Evolutionary conservation across 345 rosid genomes (phyloP), one percentile per base, ranked within the genome.

Genomic region (Camelina sativa): DNA sequence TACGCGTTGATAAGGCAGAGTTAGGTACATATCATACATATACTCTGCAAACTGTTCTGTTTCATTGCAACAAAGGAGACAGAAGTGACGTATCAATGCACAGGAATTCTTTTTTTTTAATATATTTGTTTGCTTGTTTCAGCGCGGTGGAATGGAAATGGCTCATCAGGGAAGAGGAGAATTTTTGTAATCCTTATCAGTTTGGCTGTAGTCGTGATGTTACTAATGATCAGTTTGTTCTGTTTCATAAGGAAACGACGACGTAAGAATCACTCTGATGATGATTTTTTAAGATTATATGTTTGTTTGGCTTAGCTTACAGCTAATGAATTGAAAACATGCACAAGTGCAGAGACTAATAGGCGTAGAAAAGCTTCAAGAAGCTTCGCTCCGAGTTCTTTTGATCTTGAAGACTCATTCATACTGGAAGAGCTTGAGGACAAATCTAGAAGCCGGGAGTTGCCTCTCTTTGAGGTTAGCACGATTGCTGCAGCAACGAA

Each of bases 381-480:
- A 34, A 44, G 48, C 25, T 71, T 84, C 13, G 35, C 65, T 0
- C 17, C 69, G 16, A 72, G 73, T 56, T 73, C 84, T 67, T 11
- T 71, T 11, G 66, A 44, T 71, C 63, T 73, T 1, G 80, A 75
- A 55, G 81, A 77, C 55, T 80, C 88, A 4, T 17, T 59, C 3
- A 23, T 13, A 23, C 41, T 50, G 62, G 81, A 78, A 5, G 87
- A 81, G 5, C 76, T 71, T 16, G 82, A 79, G 8, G 81, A 83
- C 37, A 76, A 72, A 17, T 58, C 60, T 68, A 74, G 79, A 58
- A 62, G 15, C 34, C 53, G 82, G 9, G 88, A 87, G 71, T 64
- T 89, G 41, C 85, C 90, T 41, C 66, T 77, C 32, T 89, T 87
- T 65, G 84, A 82, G 76, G 61, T 86, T 0, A 73, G 77, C 79